Base-by-base conservation (phyloP, 805 yeast species). In the Candida lessepsii region DNA sequence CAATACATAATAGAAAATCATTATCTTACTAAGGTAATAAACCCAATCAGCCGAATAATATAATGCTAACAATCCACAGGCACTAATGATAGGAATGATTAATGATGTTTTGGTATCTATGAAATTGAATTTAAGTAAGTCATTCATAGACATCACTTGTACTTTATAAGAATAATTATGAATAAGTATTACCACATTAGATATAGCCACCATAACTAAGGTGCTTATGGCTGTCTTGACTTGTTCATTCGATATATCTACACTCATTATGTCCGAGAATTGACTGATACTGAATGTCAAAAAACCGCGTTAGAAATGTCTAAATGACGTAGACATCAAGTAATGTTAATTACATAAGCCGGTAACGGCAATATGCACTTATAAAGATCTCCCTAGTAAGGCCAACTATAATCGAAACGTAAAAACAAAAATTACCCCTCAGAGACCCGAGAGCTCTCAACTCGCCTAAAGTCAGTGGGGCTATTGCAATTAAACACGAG, bases 41-140 rank as follows among this genome's bases (percentile, higher is more conserved):
- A 23, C 35, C 25, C 19, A 32, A 13, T 23, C 19, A 4, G 7
- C 14, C 3, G 26, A 32, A 15, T 46, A 29, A 30, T 39, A 37
- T 26, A 35, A 35, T 15, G 20, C 14, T 19, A 35, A 25, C 13
- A 35, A 28, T 7, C 14, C 32, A 16, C 20, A 4, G 9, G 25
- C 31, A 19, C 32, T 20, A 4, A 28, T 7, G 9, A 35, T 28
- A 26, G 39, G 39, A 9, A 35, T n/a, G 15, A 26, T 13, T 10
- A 35, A 20, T 5, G 30, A 34, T 18, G 13, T 3, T 18, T 24
- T 34, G 3, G 24, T 25, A 25, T 34, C 30, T 4, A 23, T 20
- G 14, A 23, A 23, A 9, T 21, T 32, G 13, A 32, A 32, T 11
- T 20, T 32, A 5, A 32, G 13, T 4, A 32, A n/a, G 15, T 32